These are phyloP conservation scores for Climacium dendroides DNA, from an alignment of 225 moss, liverwort and hornwort genomes.

Conservation along the genomic window DNA sequence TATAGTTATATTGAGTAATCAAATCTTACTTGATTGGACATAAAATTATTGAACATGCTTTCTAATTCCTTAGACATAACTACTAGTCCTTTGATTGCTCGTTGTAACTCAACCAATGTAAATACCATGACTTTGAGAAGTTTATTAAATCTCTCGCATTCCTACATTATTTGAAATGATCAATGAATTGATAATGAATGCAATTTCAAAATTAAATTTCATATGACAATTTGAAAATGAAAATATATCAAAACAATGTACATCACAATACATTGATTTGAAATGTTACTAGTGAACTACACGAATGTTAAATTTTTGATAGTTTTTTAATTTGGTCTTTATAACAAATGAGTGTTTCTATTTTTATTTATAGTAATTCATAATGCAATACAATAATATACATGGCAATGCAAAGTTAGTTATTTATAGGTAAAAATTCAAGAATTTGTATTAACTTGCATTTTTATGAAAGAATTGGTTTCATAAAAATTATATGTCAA, in stretches of 20 bases:
- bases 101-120: conserved; percentile 65
- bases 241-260: background rate
- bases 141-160: conserved; percentile 71
- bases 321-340: background rate
- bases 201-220: background rate
- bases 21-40: conserved; percentile 41
- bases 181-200: background rate
- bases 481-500: background rate
- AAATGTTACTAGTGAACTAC: too few species aligned
- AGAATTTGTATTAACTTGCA: too few species aligned
- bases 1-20: fast-evolving
- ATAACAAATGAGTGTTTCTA: fast-evolving
- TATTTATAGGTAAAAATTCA: too few species aligned
- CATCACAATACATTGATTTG: fast-evolving
- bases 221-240: background rate
- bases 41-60: conserved; percentile 82
- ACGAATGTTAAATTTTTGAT: background rate
- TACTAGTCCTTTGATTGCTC: conserved; percentile 86
- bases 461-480: background rate
- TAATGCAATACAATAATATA: too few species aligned
- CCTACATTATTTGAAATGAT: background rate
- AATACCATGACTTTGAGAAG: conserved; percentile 55
- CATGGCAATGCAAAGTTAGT: background rate
- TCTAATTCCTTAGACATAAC: conserved; percentile 86
- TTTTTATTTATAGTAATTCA: background rate